A percentile compares a stretch with the other conserved stretches of the same genome.
Conservation (phyloP, 306 rosid species). For the Herpetospermum pedunculosum region DNA sequence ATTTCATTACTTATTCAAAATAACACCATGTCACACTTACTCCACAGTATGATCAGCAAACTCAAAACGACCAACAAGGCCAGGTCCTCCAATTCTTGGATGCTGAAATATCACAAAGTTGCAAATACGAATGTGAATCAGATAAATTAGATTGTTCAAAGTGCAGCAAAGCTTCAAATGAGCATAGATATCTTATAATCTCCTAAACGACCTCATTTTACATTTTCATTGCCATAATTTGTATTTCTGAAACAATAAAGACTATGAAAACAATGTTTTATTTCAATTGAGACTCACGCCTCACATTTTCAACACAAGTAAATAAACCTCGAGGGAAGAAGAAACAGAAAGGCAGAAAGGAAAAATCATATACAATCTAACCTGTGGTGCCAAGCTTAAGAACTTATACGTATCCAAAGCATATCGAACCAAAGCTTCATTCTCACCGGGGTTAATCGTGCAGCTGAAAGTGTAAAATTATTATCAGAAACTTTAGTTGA, state of each 20-base stretch:
- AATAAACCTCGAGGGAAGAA: too few species aligned
- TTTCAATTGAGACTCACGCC: too few species aligned
- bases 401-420: constrained; percentile 77
- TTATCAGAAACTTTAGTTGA: not conserved
- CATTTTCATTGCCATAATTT: too few species aligned
- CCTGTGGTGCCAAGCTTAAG: constrained; percentile 79
- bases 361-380: constrained; percentile 19
- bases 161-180: not conserved
- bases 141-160: not conserved
- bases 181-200: too few species aligned
- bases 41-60: constrained; percentile 70
- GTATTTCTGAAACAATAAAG: too few species aligned
- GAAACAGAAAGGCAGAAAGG: constrained; percentile 4
- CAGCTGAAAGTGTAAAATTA: constrained; percentile 32
- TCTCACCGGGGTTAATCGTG: constrained; percentile 95
- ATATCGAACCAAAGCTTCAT: constrained; percentile 89
- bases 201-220: too few species aligned
- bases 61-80: constrained; percentile 63
- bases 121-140: not conserved
- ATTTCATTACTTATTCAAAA: not conserved
- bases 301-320: too few species aligned
- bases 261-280: too few species aligned
- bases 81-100: constrained; percentile 94
- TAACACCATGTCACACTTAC: too few species aligned
- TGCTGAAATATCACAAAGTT: constrained; percentile 32